These are phyloP conservation scores for Bryoerythrophyllum caledonicum DNA, from an alignment of 225 moss, liverwort and hornwort genomes.

Conservation along the genomic window DNA sequence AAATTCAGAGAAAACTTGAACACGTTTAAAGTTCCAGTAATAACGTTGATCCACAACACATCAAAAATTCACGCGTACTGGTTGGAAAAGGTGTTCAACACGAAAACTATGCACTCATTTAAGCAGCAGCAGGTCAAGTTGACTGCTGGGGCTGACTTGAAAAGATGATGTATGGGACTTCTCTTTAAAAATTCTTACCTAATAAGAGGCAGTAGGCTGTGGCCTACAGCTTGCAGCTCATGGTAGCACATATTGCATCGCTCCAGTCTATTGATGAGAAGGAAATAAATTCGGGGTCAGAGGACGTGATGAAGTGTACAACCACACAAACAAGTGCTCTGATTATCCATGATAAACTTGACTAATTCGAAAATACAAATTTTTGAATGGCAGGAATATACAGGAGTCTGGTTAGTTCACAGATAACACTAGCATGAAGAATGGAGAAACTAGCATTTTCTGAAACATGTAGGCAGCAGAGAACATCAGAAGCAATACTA, in stretches of 20 bases:
- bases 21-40: neutral
- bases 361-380: slow-evolving; percentile 16
- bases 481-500: neutral
- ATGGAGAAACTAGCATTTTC: slow-evolving; percentile 8
- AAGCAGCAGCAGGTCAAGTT: neutral
- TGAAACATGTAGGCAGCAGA: neutral
- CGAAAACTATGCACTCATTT: neutral
- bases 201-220: slow-evolving; percentile 71
- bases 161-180: neutral
- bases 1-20: neutral
- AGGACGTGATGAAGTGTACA: neutral
- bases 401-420: neutral
- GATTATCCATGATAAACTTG: neutral
- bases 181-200: slow-evolving; percentile 44
- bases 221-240: slow-evolving; percentile 81
- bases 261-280: slow-evolving; percentile 61
- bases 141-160: neutral
- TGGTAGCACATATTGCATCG: slow-evolving; percentile 96
- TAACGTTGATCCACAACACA: neutral
- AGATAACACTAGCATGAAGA: neutral
- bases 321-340: slow-evolving; percentile 7
- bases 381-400: neutral
- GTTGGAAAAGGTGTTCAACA: neutral
- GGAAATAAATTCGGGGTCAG: slow-evolving; percentile 9
- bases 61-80: neutral